Conservation (phyloP, 257 asterid species). For the Przewalskia tangutica region DNA sequence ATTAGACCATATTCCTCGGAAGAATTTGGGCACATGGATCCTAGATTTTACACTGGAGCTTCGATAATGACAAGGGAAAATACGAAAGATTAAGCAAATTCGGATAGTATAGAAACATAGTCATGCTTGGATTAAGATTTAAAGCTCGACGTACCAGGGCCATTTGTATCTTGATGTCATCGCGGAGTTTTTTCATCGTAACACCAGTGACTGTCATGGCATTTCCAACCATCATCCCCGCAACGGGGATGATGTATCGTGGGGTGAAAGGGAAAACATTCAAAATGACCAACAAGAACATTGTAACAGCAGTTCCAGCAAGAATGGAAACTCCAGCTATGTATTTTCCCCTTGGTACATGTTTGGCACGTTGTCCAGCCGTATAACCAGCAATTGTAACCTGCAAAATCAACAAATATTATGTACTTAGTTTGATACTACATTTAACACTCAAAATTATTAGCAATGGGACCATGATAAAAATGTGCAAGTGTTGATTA, state of each 20-base stretch:
- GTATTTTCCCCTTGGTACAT: conserved; percentile 71
- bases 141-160: conserved; percentile 29
- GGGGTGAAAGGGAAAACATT: conserved; percentile 86
- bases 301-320: conserved; percentile 59
- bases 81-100: too few relatives aligned
- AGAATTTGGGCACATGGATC: too few relatives aligned
- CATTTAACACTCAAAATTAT: neutral
- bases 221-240: conserved; percentile 96
- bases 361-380: conserved; percentile 91
- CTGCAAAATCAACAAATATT: conserved; percentile 12
- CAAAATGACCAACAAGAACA: conserved; percentile 45
- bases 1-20: too few relatives aligned
- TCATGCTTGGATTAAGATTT: neutral
- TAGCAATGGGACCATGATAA: neutral
- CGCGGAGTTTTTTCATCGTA: conserved; percentile 83
- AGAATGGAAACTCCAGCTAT: conserved; percentile 77
- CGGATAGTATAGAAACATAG: too few relatives aligned
- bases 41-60: too few relatives aligned
- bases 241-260: conserved; percentile 72
- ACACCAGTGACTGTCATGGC: conserved; percentile 95
- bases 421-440: neutral
- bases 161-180: conserved; percentile 78
- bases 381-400: conserved; percentile 78
- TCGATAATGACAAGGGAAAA: too few relatives aligned
- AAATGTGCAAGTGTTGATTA: neutral